A percentile compares a stretch with the other conserved stretches of the same genome.
phyloP scores from a whole-genome alignment of 2,329 filamentous ascomycete species.

The Monosporascus cannonballus region DNA sequence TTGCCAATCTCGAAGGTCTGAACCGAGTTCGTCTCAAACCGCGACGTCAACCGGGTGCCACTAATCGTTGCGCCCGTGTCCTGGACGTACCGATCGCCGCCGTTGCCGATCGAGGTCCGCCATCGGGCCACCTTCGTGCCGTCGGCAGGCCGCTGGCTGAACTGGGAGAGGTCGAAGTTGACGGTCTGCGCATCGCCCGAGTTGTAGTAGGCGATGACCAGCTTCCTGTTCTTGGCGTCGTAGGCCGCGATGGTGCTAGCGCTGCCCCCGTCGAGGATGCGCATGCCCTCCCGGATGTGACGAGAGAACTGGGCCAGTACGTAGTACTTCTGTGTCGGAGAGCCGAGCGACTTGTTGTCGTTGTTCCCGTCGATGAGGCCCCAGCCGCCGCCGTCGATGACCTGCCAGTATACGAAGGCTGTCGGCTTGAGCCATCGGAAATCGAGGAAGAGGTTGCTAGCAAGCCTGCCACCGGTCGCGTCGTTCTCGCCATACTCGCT shows the following conservation, averaged over 20 bases:
- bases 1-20: constrained; percentile 32
- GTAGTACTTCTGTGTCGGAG: constrained; percentile 32
- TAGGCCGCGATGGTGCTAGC: constrained; percentile 34
- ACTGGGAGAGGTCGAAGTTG: constrained; percentile 32
- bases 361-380: constrained; percentile 35
- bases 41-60: constrained; percentile 30
- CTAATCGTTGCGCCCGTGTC: constrained; percentile 25
- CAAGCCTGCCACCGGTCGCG: constrained; percentile 28
- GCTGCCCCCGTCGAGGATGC: constrained; percentile 29
- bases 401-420: constrained; percentile 40
- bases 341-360: constrained; percentile 23
- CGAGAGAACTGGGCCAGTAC: constrained; percentile 34
- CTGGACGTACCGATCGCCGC: constrained; percentile 29
- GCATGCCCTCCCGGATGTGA: constrained; percentile 35
- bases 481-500: constrained; percentile 38
- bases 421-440: constrained; percentile 33
- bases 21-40: constrained; percentile 27
- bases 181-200: constrained; percentile 31
- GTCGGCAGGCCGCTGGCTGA: constrained; percentile 22
- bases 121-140: constrained; percentile 30
- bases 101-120: constrained; percentile 30
- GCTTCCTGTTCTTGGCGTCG: constrained; percentile 24
- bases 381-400: constrained; percentile 34
- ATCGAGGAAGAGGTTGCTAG: constrained; percentile 32
- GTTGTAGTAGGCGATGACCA: constrained; percentile 35